These are phyloP conservation scores for Didymellaceae sp. DNA, from an alignment of 2,329 filamentous ascomycete species.

Conservation along the genomic window DNA sequence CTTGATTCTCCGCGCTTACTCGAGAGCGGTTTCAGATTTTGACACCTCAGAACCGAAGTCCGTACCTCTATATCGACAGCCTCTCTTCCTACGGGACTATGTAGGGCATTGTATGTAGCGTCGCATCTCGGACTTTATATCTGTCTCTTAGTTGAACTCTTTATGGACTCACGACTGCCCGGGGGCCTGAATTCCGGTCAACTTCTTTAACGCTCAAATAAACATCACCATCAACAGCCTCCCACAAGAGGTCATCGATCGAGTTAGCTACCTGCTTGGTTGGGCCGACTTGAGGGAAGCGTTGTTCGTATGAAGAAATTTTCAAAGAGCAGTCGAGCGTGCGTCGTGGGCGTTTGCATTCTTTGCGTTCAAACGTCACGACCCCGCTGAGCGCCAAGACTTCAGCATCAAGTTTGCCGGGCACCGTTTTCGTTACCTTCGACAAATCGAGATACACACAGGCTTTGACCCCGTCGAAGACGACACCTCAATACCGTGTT, in stretches of 20 bases:
- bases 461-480: background rate
- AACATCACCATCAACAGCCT: background rate
- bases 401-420: background rate
- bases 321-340: constrained; percentile 9
- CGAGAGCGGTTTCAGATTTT: too few relatives aligned
- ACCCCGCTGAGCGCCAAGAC: background rate
- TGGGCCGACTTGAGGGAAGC: constrained; percentile 2
- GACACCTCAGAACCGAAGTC: too few relatives aligned
- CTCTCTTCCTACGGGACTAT: too few relatives aligned
- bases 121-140: too few relatives aligned
- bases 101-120: too few relatives aligned
- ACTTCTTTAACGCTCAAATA: too few relatives aligned
- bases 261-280: background rate
- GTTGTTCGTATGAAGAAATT: constrained; percentile 2
- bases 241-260: constrained; percentile 13
- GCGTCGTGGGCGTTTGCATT: constrained; percentile 2
- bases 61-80: too few relatives aligned
- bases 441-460: constrained; percentile 9
- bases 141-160: too few relatives aligned
- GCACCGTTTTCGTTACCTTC: background rate
- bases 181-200: too few relatives aligned
- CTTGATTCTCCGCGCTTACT: too few relatives aligned
- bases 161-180: too few relatives aligned
- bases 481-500: background rate
- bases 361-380: background rate